phyloP scores from a whole-genome alignment of 768 basidiomycete species.

The Russula vinacea region DNA sequence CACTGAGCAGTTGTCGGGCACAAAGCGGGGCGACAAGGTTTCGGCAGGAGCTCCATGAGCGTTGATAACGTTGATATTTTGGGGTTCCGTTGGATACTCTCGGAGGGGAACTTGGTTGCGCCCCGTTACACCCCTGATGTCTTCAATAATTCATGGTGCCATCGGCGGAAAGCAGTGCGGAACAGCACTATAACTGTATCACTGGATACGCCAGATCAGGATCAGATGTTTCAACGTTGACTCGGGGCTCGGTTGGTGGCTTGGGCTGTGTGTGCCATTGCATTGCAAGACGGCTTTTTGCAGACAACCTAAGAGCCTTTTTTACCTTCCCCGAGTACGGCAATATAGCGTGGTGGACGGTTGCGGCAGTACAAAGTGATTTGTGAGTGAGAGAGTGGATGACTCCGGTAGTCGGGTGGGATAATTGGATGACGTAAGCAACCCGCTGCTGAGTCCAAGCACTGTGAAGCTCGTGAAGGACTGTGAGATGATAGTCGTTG shows the following conservation, averaged over 20 bases:
- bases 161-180: neutral
- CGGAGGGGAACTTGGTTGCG: neutral
- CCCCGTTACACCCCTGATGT: neutral
- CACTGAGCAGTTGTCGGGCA: neutral
- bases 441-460: conserved; percentile 1
- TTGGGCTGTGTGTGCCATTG: neutral
- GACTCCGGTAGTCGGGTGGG: neutral
- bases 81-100: neutral
- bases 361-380: neutral
- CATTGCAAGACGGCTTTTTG: neutral
- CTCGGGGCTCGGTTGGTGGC: conserved; percentile 1
- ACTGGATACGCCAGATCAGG: conserved; percentile 4
- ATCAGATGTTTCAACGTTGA: neutral
- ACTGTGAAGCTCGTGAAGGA: neutral
- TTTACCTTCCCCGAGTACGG: neutral
- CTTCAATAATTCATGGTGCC: neutral
- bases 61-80: neutral
- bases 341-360: neutral
- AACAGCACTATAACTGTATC: neutral
- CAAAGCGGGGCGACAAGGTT: neutral
- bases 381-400: neutral
- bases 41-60: neutral
- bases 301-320: neutral
- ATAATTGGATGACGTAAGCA: conserved; percentile 2
- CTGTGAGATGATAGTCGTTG: neutral